Evolutionary conservation across 139 green algal genomes (phyloP).

Genomic region (Tetradesmus obliquus): DNA sequence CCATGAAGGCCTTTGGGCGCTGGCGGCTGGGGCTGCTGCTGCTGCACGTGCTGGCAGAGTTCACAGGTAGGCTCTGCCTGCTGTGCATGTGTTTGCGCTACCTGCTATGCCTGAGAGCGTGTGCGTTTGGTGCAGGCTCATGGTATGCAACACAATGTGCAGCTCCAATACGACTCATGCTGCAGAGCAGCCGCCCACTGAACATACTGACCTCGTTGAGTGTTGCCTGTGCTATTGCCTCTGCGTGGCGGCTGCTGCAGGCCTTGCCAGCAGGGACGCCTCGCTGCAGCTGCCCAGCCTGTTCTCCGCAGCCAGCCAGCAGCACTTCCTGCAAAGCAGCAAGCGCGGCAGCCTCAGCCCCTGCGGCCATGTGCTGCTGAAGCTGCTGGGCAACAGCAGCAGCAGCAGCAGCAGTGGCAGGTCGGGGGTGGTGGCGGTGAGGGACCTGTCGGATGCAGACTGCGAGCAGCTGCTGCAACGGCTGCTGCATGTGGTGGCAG

Average conservation of each 20-base stretch:
- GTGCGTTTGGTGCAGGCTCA: no score
- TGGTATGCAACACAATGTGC: no score
- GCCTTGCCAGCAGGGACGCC: constrained; percentile 15
- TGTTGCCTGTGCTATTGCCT: not conserved
- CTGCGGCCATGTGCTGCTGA: constrained; percentile 28
- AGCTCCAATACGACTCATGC: no score
- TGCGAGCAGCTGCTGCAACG: constrained; percentile 8
- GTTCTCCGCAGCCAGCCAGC: constrained; percentile 11
- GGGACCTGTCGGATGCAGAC: not conserved
- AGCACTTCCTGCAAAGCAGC: constrained; percentile 4
- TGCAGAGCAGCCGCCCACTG: no score
- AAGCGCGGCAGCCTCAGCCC: constrained; percentile 22
- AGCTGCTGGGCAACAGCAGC: constrained; percentile 30
- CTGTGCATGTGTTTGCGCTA: not conserved
- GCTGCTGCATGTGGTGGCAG: not conserved
- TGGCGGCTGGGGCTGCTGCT: constrained; percentile 33
- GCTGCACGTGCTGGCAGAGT: constrained; percentile 19
- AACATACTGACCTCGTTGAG: no score
- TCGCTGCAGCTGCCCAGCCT: constrained; percentile 29
- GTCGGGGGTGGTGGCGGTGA: not conserved
- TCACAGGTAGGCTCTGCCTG: constrained; percentile 4
- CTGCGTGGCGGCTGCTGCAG: not conserved
- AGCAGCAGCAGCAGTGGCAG: constrained; percentile 10
- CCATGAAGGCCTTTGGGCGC: constrained; percentile 9
- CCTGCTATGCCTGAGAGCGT: not conserved